Evolutionary conservation across 1,284 basidiomycete species (phyloP).

Genomic region (Xerocomus alliaceus): DNA sequence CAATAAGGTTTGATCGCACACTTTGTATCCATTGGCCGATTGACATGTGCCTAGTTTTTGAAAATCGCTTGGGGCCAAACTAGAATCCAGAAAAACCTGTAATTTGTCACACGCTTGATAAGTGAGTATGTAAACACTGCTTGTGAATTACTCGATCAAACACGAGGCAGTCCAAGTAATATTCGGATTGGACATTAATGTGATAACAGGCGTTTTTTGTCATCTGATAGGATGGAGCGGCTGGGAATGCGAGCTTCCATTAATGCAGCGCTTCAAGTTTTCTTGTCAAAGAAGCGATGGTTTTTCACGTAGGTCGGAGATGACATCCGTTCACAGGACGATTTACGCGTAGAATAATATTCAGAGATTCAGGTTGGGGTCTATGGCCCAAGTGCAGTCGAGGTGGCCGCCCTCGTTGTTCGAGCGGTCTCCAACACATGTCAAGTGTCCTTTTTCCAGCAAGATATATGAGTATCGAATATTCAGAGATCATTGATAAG

Average conservation of each 20-base stretch:
- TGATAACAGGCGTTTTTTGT: conserved; percentile 4
- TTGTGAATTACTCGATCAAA: conserved; percentile 16
- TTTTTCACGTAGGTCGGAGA: conserved; percentile 6
- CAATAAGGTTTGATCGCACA: no score
- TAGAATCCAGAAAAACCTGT: no score
- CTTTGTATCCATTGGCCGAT: neutral
- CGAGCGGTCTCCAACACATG: neutral
- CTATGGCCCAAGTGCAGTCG: neutral
- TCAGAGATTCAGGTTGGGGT: neutral
- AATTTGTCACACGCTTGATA: neutral
- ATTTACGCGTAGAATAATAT: conserved; percentile 1
- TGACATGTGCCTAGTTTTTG: no score
- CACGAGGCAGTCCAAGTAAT: conserved; percentile 31
- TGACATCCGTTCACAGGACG: neutral
- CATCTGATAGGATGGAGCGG: conserved; percentile 10
- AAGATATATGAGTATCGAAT: neutral
- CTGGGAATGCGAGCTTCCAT: conserved; percentile 4
- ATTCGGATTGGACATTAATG: conserved; percentile 14
- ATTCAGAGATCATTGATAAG: neutral
- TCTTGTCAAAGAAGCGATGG: neutral
- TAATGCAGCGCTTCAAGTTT: neutral
- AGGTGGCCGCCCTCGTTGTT: neutral
- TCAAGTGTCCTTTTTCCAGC: neutral
- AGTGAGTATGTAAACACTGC: neutral
- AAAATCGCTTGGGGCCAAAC: no score